Base-by-base conservation (phyloP, 1,284 basidiomycete species). In the Sparassis latifolia region DNA sequence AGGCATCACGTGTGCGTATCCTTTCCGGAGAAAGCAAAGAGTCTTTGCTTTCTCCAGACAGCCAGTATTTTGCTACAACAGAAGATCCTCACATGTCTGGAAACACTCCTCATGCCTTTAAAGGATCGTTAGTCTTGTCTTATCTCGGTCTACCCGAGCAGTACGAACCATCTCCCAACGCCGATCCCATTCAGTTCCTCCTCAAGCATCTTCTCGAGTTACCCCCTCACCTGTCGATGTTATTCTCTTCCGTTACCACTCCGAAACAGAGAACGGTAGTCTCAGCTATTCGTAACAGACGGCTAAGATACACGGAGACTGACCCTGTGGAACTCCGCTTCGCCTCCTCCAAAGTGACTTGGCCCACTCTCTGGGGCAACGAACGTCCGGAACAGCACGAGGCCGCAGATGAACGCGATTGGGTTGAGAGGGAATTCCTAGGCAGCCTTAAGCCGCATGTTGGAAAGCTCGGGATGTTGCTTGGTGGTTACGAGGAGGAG, bases 401-500 rank as follows among this genome's bases (percentile, higher is more conserved):
- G 56, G 82, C 70, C 0, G 66, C 67, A 41, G 86, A 89, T 10
- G 88, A 91, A 65, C 77, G 72, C 54, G 68, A 70, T 33, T 91
- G 88, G 88, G 86, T 69, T 2, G 70, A 80, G 47, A 72, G 66
- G 20, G 69, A 73, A 27, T 90, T 91, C 61, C 59, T 89, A 54
- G 70, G 71, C 37, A 84, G 86, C 1, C 28, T 49, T 6, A 72
- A 68, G 41, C 78, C 80, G 50, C 78, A 84, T 55, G 76, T 90
- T 12, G 85, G 84, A 38, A 87, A 86, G 56, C 67, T 90, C 5
- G 87, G 80, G 0, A 63, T 66, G 10, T 69, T 91, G 9, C 66
- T 91, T 4, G 79, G 76, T 2, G 79, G 74, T 4, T 89, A 86
- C 57, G 87, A 88, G 57, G 86, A 86, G 58, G 87, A 89, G 62